Evolutionary conservation across 2,329 filamentous ascomycete genomes (phyloP).

Genomic region (Aspergillus sp.): DNA sequence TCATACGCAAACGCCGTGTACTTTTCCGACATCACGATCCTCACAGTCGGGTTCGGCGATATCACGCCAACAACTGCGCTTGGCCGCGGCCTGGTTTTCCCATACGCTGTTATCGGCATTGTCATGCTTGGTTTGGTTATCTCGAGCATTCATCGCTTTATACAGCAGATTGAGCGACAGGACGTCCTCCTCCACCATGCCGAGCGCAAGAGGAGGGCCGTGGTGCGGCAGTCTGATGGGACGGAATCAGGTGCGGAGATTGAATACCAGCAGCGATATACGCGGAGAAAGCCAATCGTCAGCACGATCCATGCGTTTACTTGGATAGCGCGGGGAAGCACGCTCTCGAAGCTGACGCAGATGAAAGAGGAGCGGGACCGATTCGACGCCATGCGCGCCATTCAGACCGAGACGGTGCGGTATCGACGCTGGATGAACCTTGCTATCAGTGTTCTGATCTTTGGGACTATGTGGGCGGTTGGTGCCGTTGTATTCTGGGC

Average conservation of each 20-base stretch:
- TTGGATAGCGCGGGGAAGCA: too few relatives aligned
- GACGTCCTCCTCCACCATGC: slow-evolving; percentile 54
- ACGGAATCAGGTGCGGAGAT: background rate
- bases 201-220: slow-evolving; percentile 54
- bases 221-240: slow-evolving; percentile 49
- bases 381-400: slow-evolving; percentile 77
- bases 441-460: slow-evolving; percentile 64
- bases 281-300: slow-evolving; percentile 17
- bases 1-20: slow-evolving; percentile 75
- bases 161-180: slow-evolving; percentile 47
- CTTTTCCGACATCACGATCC: slow-evolving; percentile 70
- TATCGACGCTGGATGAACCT: slow-evolving; percentile 76
- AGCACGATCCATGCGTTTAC: slow-evolving; percentile 24
- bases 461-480: slow-evolving; percentile 74
- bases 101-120: slow-evolving; percentile 79
- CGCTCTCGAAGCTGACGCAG: slow-evolving; percentile 49
- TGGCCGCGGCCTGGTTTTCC: slow-evolving; percentile 70
- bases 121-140: slow-evolving; percentile 84
- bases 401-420: slow-evolving; percentile 64
- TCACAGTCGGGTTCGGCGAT: slow-evolving; percentile 64
- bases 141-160: slow-evolving; percentile 71
- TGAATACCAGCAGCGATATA: slow-evolving; percentile 9
- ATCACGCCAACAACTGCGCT: slow-evolving; percentile 52
- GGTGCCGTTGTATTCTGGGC: slow-evolving; percentile 75
- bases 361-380: slow-evolving; percentile 67